Evolutionary conservation across 306 rosid genomes (phyloP).

Genomic region (Geum urbanum): DNA sequence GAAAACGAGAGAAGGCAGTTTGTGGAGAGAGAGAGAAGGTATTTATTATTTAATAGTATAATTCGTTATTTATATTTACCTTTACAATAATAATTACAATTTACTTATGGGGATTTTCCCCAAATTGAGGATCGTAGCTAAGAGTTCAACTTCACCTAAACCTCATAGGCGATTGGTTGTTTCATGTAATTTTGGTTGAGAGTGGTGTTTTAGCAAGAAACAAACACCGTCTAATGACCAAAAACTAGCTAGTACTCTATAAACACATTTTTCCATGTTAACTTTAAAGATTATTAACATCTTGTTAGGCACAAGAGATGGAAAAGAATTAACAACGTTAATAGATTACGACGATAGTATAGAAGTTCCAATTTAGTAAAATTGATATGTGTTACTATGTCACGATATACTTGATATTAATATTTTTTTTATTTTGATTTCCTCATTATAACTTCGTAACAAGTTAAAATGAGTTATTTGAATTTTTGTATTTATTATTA

Average conservation of each 20-base stretch:
- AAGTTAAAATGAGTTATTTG: no score
- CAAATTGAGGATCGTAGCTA: not conserved
- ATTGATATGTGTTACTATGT: no score
- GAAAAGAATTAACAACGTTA: no score
- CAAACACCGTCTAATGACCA: not conserved
- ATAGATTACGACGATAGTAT: no score
- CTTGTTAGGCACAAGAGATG: no score
- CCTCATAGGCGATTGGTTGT: not conserved
- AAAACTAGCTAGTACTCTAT: not conserved
- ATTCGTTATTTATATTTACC: not conserved
- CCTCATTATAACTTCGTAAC: no score
- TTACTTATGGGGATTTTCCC: not conserved
- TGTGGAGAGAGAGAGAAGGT: constrained; percentile 5
- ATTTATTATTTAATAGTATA: not conserved
- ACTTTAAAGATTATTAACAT: no score
- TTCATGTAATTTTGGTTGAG: no score
- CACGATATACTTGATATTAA: not conserved
- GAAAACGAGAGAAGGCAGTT: constrained; percentile 19
- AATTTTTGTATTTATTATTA: no score
- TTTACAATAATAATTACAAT: not conserved
- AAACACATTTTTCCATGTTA: no score
- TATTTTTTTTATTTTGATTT: no score
- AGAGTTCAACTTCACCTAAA: not conserved
- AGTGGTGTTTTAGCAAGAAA: not conserved
- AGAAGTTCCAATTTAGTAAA: no score